These are phyloP conservation scores for Amphirosellinia nigrospora DNA, from an alignment of 495 filamentous ascomycete species.

Conservation along the genomic window DNA sequence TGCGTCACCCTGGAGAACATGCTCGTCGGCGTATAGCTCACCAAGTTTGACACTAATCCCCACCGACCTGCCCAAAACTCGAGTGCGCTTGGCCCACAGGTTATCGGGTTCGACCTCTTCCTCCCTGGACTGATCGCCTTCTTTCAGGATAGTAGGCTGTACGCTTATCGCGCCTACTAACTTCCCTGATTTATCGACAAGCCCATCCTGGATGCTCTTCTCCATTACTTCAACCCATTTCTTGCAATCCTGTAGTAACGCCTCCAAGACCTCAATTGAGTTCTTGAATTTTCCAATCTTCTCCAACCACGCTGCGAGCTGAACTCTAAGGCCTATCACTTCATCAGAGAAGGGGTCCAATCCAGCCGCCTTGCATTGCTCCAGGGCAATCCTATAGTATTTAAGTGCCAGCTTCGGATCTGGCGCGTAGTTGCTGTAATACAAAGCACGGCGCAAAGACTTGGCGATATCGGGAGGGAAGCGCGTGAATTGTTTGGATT, in stretches of 20 bases:
- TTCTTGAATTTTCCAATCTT: conserved; percentile 68
- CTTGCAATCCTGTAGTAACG: conserved; percentile 64
- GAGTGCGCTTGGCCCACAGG: conserved; percentile 68
- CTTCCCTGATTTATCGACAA: conserved; percentile 39
- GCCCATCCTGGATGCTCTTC: conserved; percentile 57
- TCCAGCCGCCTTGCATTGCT: conserved; percentile 68
- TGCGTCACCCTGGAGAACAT: conserved; percentile 63
- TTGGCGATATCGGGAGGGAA: conserved; percentile 83
- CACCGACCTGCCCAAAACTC: conserved; percentile 73
- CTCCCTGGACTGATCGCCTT: conserved; percentile 37
- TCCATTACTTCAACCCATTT: conserved; percentile 66
- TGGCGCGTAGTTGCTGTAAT: conserved; percentile 76
- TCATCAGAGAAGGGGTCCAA: conserved; percentile 91
- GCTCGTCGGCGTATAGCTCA: conserved; percentile 71
- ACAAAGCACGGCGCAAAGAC: conserved; percentile 82
- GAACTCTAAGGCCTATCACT: conserved; percentile 85
- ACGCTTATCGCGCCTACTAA: conserved; percentile 23
- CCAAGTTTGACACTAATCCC: conserved; percentile 80
- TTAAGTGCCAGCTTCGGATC: conserved; percentile 77
- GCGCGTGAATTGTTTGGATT: conserved; percentile 59
- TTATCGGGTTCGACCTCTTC: conserved; percentile 40
- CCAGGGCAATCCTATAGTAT: conserved; percentile 79
- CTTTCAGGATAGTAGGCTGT: conserved; percentile 28
- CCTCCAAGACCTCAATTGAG: conserved; percentile 76
- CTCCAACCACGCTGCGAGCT: conserved; percentile 79